phyloP scores from a whole-genome alignment of 2,329 filamentous ascomycete genomes.

The Chaetomium sp. region DNA sequence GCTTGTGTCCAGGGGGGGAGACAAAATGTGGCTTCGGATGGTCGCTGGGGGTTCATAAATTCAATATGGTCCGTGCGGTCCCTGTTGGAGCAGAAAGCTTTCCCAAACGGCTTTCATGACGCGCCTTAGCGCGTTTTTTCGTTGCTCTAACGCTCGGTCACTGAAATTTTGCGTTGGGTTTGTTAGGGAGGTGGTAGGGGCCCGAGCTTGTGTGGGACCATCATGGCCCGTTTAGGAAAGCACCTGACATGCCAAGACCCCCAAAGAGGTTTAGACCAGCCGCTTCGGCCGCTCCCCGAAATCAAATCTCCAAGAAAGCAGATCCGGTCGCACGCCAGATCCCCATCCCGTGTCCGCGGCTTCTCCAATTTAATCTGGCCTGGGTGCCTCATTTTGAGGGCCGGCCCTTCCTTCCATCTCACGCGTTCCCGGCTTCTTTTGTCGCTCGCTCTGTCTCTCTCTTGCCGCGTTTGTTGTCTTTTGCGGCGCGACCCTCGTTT shows the following conservation, averaged over 20 bases:
- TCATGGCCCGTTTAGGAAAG: constrained; percentile 1
- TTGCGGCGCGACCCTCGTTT: constrained; percentile 8
- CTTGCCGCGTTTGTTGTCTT: not conserved
- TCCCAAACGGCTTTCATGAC: not conserved
- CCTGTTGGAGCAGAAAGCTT: not conserved
- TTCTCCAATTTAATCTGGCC: constrained; percentile 12
- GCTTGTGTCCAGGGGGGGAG: too few relatives aligned
- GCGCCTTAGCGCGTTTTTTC: constrained; percentile 2
- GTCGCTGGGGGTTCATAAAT: constrained; percentile 10
- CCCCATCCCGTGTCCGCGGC: not conserved
- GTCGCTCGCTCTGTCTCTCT: not conserved
- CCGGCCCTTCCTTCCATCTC: not conserved
- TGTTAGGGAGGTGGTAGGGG: not conserved
- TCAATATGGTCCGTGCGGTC: constrained; percentile 6
- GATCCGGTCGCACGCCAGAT: constrained; percentile 10
- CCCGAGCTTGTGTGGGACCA: not conserved
- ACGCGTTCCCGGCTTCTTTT: not conserved
- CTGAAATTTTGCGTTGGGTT: not conserved
- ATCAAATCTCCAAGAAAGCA: constrained; percentile 16
- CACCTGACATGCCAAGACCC: constrained; percentile 7
- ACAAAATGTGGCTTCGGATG: not conserved
- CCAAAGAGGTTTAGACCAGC: constrained; percentile 9
- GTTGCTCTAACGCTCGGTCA: constrained; percentile 7
- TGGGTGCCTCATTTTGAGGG: constrained; percentile 2
- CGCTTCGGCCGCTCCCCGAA: constrained; percentile 15